A percentile compares a stretch with the other conserved stretches of the same genome.
Evolutionary conservation across 176 grass and related monocot genomes (phyloP).

Genomic region (Ensete glaucum): DNA sequence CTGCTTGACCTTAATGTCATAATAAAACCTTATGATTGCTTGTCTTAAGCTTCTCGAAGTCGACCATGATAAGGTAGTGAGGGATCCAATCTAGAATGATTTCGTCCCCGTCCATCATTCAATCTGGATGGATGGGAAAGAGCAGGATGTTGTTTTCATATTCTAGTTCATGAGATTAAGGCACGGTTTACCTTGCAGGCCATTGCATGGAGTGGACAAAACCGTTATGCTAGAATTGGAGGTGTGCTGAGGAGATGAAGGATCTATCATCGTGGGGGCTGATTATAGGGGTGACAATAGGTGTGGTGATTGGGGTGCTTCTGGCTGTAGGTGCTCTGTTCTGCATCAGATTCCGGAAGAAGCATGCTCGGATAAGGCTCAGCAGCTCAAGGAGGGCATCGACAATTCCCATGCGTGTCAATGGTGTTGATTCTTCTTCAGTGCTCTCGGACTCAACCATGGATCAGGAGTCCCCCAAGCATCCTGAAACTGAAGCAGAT

Average conservation of each 20-base stretch:
- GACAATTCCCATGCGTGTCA: slow-evolving; percentile 40
- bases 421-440: slow-evolving; percentile 37
- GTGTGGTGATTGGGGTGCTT: slow-evolving; percentile 70
- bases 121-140: no score
- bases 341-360: slow-evolving; percentile 57
- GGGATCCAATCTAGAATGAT: not conserved
- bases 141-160: no score
- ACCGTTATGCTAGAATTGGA: not conserved
- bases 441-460: slow-evolving; percentile 56
- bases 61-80: not conserved
- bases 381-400: slow-evolving; percentile 75
- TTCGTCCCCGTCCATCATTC: no score
- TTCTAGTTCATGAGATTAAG: no score
- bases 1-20: no score
- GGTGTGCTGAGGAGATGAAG: slow-evolving; percentile 14
- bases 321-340: slow-evolving; percentile 58
- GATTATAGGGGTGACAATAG: slow-evolving; percentile 66
- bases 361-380: slow-evolving; percentile 42
- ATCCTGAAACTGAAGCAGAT: slow-evolving; percentile 26
- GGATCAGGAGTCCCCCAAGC: slow-evolving; percentile 47
- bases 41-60: not conserved
- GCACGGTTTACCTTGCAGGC: not conserved
- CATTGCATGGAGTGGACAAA: not conserved
- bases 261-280: slow-evolving; percentile 52
- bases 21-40: not conserved